These are phyloP conservation scores for Solanum ossicruentum DNA, from an alignment of 257 asterid species.

Conservation along the genomic window DNA sequence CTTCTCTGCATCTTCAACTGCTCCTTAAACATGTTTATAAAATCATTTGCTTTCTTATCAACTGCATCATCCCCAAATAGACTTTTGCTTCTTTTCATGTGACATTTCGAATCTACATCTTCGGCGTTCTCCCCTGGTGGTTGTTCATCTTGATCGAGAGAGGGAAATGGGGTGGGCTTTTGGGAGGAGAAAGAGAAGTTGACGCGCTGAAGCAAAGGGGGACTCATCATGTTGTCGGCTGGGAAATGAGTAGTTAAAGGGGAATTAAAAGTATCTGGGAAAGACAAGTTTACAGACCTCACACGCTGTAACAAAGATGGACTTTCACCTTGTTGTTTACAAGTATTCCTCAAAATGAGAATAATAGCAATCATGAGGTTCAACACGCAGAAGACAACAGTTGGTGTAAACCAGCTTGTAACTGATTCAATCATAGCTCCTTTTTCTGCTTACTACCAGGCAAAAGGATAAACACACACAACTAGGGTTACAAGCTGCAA, in stretches of 20 bases:
- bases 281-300: neutral
- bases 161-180: slow-evolving; percentile 9
- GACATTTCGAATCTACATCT: neutral
- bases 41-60: slow-evolving; percentile 66
- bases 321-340: neutral
- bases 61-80: slow-evolving; percentile 27
- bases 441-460: neutral
- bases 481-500: neutral
- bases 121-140: neutral
- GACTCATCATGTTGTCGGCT: slow-evolving; percentile 2
- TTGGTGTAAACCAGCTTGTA: slow-evolving; percentile 78
- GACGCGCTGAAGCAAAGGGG: slow-evolving; percentile 55
- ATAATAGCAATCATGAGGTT: slow-evolving; percentile 71
- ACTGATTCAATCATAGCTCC: slow-evolving; percentile 8
- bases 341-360: slow-evolving; percentile 16
- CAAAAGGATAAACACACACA: neutral
- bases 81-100: neutral
- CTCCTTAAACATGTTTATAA: slow-evolving; percentile 54
- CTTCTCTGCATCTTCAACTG: slow-evolving; percentile 70
- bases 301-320: neutral
- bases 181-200: slow-evolving; percentile 17
- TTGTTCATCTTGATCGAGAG: neutral
- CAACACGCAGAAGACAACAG: slow-evolving; percentile 65
- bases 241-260: neutral
- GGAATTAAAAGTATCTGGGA: neutral